Conservation (phyloP, 352 stramenopile species). For the Phytophthora citricola region DNA sequence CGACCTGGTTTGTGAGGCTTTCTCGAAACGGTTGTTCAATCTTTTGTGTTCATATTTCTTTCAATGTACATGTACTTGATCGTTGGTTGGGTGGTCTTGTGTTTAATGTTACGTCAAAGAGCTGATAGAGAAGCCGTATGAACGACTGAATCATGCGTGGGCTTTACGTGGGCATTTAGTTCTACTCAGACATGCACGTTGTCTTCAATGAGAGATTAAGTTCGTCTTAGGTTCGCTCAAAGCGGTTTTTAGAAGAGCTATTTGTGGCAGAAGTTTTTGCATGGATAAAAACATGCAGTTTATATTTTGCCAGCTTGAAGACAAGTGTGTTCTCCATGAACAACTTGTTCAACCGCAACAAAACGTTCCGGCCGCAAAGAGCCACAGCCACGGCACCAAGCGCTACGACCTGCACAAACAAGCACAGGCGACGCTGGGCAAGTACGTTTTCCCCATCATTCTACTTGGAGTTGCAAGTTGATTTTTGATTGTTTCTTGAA, state of each 20-base stretch:
- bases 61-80: no score
- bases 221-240: no score
- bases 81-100: no score
- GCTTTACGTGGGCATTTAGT: no score
- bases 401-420: slow-evolving; percentile 86
- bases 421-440: slow-evolving; percentile 81
- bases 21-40: no score
- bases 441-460: slow-evolving; percentile 49
- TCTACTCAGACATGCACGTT: no score
- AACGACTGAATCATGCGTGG: no score
- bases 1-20: no score
- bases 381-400: slow-evolving; percentile 81
- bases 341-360: slow-evolving; percentile 82
- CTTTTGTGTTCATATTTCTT: no score
- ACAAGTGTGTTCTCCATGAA: slow-evolving; percentile 42
- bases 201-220: no score
- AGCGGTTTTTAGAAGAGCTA: slow-evolving; percentile 13
- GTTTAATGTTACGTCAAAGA: no score
- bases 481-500: slow-evolving; percentile 1
- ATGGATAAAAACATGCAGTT: background rate
- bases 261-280: slow-evolving; percentile 6
- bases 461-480: slow-evolving; percentile 20
- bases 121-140: no score
- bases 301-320: slow-evolving; percentile 13
- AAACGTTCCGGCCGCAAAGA: slow-evolving; percentile 89